Conservation (phyloP, 768 basidiomycete species). For the Panellus pusillus region DNA sequence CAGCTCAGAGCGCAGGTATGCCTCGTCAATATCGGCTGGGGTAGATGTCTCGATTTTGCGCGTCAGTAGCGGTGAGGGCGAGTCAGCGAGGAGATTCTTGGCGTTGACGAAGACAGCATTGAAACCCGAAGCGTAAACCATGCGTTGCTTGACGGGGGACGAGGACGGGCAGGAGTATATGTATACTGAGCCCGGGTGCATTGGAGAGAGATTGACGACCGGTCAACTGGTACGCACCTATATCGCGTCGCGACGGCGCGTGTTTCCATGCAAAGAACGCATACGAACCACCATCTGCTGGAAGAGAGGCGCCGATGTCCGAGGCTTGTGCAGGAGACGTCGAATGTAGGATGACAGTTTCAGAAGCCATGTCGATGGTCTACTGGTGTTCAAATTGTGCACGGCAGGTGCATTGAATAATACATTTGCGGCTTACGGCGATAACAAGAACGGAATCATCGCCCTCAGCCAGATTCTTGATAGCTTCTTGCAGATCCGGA, state of each 20-base stretch:
- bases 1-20: conserved; percentile 61
- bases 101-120: conserved; percentile 55
- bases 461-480: conserved; percentile 53
- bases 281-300: conserved; percentile 62
- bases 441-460: conserved; percentile 58
- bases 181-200: conserved; percentile 54
- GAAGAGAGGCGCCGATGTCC: conserved; percentile 49
- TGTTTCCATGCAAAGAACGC: conserved; percentile 70
- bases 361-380: conserved; percentile 67
- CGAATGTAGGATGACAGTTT: conserved; percentile 53
- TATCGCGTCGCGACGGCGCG: conserved; percentile 48
- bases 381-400: conserved; percentile 27
- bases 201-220: not conserved
- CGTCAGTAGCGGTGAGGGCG: conserved; percentile 40
- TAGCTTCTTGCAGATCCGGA: conserved; percentile 60
- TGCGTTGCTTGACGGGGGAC: conserved; percentile 81
- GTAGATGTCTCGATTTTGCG: conserved; percentile 85
- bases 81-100: conserved; percentile 47
- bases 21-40: conserved; percentile 67
- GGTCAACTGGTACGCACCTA: conserved; percentile 46
- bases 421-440: conserved; percentile 47
- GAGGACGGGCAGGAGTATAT: conserved; percentile 88
- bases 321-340: conserved; percentile 40
- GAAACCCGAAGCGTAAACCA: conserved; percentile 84
- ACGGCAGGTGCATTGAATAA: not conserved